Base-by-base conservation (phyloP, 176 grass and related monocot genomes). In the Raddia distichophylla region DNA sequence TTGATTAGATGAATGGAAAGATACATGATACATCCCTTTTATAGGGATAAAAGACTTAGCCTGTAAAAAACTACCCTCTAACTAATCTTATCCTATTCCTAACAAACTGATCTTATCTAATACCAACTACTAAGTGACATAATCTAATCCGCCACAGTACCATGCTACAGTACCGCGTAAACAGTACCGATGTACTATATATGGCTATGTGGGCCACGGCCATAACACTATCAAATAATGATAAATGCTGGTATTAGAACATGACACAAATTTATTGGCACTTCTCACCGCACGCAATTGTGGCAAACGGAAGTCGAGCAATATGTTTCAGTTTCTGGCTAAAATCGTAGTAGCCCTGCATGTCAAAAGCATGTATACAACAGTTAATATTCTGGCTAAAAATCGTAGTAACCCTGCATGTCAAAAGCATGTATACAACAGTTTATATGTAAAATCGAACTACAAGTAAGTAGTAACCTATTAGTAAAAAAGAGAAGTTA, bases 341-440 rank as follows among this genome's bases (percentile, higher is more conserved):
- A 83, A 98, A 98, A 79, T 90, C 75, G 27, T 98, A 98, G 90
- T 95, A 95, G 6, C 95, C 92, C 92, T 98, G 82, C 80, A 82
- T 57, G 50, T 43, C 42, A 98, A 83, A 84, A 60, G 5, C 43
- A 87, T 4, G 77, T 22, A 67, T 34, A 45, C 34, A 63, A 20
- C 52, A 69, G 58, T 71, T 83, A 62, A 75, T 81, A 79, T 66
- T 27, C 27, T 27, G 27, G 27, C 27, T 27, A 27, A 27, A 27
- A 27, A 27, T 27, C 27, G 27, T 98, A 98, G 90, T 95, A 95
- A 6, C 95, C 92, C 92, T 98, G 82, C 80, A 82, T 57, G 50
- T 43, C 42, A 98, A 83, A 84, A 60, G 5, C 43, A 87, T 4
- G 77, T 22, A 67, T 34, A 45, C 34, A 63, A 20, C 52, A 69